Evolutionary conservation across 2,329 filamentous ascomycete species (phyloP), one percentile per base, ranked within the genome.

Genomic region (Penicillium sp.): DNA sequence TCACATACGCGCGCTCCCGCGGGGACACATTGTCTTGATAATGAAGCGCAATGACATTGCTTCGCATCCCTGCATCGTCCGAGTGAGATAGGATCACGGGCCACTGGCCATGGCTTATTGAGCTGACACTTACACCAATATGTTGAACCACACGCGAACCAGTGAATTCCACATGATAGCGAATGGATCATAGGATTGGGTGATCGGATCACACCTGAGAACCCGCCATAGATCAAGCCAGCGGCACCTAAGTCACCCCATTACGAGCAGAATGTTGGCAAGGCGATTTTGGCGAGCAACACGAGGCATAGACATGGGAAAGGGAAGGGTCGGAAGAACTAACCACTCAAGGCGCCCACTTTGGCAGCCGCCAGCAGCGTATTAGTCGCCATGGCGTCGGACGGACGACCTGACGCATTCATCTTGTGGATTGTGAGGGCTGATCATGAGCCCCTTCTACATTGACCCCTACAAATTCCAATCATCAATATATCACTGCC

Each of bases 91-190:
- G 56, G 47, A 46, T 3, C 7, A 33, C 26, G 27, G 25, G 39
- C 35, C 18, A 25, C 6, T 34, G 18, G 9, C 18, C 37, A 32
- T 27, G 28, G 39, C 38, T 39, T n/a, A 37, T 13, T 46, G 41
- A 27, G 37, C n/a, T 39, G n/a, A 12, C 37, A 69, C 80, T 62
- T 74, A 83, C 85, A 84, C 77, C 84, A 91, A 65, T 84, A 96
- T 12, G 81, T 86, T 40, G 79, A 81, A 33, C 88, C 88, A 35
- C 94, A 77, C 37, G 81, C 77, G 67, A 88, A 88, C 81, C 88
- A 95, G 70, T 95, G 89, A 36, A 88, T 74, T 13, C 88, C 86
- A 24, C 85, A 83, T 34, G 84, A 78, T 9, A 85, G 58, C 0
- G 88, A 84, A 69, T 89, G 91, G 5, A 91, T 69, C 2, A 82